A percentile compares a stretch with the other conserved stretches of the same genome.
phyloP scores from a whole-genome alignment of 805 yeast species.

The Kregervanrija fluxuum region DNA sequence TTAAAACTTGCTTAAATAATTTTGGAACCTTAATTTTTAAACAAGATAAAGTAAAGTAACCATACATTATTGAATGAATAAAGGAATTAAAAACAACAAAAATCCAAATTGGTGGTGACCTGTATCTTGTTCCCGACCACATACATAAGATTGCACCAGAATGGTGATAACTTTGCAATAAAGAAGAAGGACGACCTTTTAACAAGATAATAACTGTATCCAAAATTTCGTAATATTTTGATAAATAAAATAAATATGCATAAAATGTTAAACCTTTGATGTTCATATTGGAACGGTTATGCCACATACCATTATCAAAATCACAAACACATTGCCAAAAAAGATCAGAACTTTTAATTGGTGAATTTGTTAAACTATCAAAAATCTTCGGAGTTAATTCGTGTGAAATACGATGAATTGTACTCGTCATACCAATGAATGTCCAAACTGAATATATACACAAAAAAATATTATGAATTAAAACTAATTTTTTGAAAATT shows the following conservation, averaged over 20 bases:
- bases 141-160: constrained; percentile 75
- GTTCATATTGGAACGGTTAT: constrained; percentile 17
- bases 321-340: constrained; percentile 62
- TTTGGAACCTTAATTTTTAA: constrained; percentile 51
- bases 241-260: constrained; percentile 61
- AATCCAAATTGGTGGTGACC: constrained; percentile 73
- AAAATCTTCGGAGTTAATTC: constrained; percentile 25
- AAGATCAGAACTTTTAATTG: constrained; percentile 27
- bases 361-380: constrained; percentile 5
- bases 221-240: constrained; percentile 65
- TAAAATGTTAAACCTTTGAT: constrained; percentile 43
- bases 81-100: constrained; percentile 76
- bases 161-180: constrained; percentile 69
- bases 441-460: constrained; percentile 70
- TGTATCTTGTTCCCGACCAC: constrained; percentile 72
- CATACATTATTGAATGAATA: constrained; percentile 69
- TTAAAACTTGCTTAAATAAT: constrained; percentile 49
- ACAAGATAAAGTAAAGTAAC: constrained; percentile 56
- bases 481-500: constrained; percentile 46
- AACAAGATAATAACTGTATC: constrained; percentile 62
- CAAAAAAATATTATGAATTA: constrained; percentile 52
- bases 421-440: constrained; percentile 52
- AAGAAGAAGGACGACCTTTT: constrained; percentile 59
- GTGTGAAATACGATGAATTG: constrained; percentile 31
- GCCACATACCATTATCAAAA: constrained; percentile 52